Percentiles rank a stretch among this genome's conserved stretches.
These are phyloP conservation scores for Chloranthus sessilifolius DNA, from an alignment of 164 flowering plant genomes.

Conservation along the genomic window DNA sequence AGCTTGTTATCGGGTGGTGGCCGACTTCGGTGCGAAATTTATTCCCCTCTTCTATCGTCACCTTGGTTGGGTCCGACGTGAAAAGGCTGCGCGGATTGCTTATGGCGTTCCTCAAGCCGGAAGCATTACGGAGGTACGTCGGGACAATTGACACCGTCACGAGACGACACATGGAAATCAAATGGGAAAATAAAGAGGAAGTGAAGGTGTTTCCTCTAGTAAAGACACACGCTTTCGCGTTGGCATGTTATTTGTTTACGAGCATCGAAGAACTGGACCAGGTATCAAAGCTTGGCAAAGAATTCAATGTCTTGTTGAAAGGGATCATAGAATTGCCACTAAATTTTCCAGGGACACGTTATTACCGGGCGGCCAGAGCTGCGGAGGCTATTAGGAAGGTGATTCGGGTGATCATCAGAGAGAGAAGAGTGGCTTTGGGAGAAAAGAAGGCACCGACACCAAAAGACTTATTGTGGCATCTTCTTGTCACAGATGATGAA, in stretches of 20 bases:
- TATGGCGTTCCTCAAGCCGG: conserved; percentile 14
- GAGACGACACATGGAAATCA: conserved; percentile 15
- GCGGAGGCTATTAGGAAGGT: conserved; percentile 24
- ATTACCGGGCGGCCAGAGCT: conserved; percentile 12
- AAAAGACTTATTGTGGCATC: conserved; percentile 19
- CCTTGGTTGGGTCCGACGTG: conserved; percentile 20
- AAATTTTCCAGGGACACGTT: conserved; percentile 43
- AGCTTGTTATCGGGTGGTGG: conserved; percentile 21
- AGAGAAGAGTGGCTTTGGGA: conserved; percentile 11
- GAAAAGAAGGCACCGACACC: conserved; percentile 16
- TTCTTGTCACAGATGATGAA: conserved; percentile 9
- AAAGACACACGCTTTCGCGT: conserved; percentile 21
- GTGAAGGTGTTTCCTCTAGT: conserved; percentile 25
- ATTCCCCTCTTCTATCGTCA: conserved; percentile 26
- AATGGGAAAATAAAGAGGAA: conserved; percentile 20
- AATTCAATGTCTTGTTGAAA: conserved; percentile 1
- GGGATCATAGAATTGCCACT: conserved; percentile 12
- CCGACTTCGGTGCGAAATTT: conserved; percentile 29
- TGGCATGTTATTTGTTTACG: conserved; percentile 24
- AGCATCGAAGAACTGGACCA: conserved; percentile 31
- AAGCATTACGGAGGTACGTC: conserved; percentile 1
- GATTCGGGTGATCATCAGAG: conserved; percentile 4
- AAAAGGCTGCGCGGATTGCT: conserved; percentile 6
- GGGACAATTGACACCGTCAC: conserved; percentile 4
- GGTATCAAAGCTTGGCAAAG: conserved; percentile 14